A percentile compares a stretch with the other conserved stretches of the same genome.
These are phyloP conservation scores for Boeremia lycopersici DNA, from an alignment of 2,329 filamentous ascomycete genomes.

Conservation along the genomic window DNA sequence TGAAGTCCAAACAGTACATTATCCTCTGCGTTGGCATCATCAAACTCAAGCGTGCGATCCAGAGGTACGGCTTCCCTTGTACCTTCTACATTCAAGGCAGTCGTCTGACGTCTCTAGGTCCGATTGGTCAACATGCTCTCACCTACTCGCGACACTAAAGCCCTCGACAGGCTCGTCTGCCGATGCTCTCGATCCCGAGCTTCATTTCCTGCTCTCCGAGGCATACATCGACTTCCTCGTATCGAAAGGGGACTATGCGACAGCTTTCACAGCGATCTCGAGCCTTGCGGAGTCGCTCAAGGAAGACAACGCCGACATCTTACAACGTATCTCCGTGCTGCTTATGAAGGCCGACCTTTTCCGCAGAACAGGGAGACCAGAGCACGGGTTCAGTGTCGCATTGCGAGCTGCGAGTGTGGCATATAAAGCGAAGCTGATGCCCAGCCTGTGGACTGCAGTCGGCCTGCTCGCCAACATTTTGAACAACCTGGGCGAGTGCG, in stretches of 20 bases:
- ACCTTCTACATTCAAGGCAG: not conserved
- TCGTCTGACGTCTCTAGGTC: conserved; percentile 48
- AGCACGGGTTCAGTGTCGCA: conserved; percentile 77
- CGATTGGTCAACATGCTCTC: conserved; percentile 62
- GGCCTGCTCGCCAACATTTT: conserved; percentile 72
- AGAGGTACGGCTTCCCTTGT: conserved; percentile 46
- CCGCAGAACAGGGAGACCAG: conserved; percentile 69
- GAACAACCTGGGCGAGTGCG: conserved; percentile 72
- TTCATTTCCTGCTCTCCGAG: conserved; percentile 64
- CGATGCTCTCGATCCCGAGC: conserved; percentile 61
- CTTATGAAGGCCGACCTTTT: conserved; percentile 75
- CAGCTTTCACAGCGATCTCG: conserved; percentile 62
- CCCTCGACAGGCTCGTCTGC: conserved; percentile 47
- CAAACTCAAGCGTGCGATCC: conserved; percentile 67
- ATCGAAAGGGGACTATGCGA: conserved; percentile 57
- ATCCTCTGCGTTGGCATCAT: conserved; percentile 70
- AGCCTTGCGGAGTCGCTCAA: conserved; percentile 57
- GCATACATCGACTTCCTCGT: conserved; percentile 65
- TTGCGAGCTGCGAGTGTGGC: conserved; percentile 77
- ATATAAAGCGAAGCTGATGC: conserved; percentile 70
- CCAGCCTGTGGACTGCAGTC: conserved; percentile 74
- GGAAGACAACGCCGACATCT: conserved; percentile 65
- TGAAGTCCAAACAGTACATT: conserved; percentile 79
- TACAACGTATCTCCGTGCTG: conserved; percentile 72
- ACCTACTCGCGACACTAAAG: conserved; percentile 63